These are phyloP conservation scores for Naegleria fowleri DNA, from an alignment of 208 protist species.

Conservation along the genomic window DNA sequence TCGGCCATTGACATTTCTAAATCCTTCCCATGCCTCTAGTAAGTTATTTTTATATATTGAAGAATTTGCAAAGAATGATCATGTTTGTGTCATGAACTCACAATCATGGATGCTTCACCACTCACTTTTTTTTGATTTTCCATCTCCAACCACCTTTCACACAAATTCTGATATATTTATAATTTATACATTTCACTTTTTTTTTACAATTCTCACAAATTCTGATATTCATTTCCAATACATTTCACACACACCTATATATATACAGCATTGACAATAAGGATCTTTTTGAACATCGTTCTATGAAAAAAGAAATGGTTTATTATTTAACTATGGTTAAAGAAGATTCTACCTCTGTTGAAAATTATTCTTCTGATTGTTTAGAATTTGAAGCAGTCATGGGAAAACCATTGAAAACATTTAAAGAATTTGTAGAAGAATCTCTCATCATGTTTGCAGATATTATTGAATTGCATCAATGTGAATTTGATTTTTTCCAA, in stretches of 20 bases:
- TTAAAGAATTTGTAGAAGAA: background rate
- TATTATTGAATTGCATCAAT: background rate
- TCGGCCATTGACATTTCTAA: background rate
- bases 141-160: too few relatives aligned
- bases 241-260: too few relatives aligned
- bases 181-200: too few relatives aligned
- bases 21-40: background rate
- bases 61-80: too few relatives aligned
- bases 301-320: background rate
- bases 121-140: too few relatives aligned
- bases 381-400: background rate
- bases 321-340: background rate
- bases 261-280: background rate
- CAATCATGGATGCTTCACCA: too few relatives aligned
- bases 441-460: background rate
- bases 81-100: too few relatives aligned
- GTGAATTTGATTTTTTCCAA: background rate
- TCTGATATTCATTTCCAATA: too few relatives aligned
- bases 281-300: background rate
- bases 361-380: background rate
- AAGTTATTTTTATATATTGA: too few relatives aligned
- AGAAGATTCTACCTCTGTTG: background rate
- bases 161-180: too few relatives aligned
- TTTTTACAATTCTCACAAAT: too few relatives aligned
- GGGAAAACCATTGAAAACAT: background rate